Evolutionary conservation across 129 eudicot species (phyloP).

Genomic region (Daucus carota): DNA sequence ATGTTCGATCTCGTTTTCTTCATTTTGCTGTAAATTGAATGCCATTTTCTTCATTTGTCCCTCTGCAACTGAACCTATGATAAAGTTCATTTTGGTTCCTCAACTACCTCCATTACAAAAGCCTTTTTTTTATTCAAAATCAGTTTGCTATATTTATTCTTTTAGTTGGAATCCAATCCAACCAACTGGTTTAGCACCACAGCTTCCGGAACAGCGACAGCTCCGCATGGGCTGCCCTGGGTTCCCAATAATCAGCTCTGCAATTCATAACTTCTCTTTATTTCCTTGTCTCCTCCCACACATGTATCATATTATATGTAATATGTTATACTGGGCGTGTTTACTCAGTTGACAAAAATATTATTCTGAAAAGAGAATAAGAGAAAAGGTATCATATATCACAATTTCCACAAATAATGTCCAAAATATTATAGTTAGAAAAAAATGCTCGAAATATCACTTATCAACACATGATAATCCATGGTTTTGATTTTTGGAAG

Average conservation of each 20-base stretch:
- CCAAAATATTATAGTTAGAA: too few relatives aligned
- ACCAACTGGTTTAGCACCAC: background rate
- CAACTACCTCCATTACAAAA: background rate
- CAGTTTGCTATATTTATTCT: background rate
- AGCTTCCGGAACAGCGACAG: slow-evolving; percentile 6
- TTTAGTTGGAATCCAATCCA: background rate
- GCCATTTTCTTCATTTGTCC: background rate
- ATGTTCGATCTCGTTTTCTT: background rate
- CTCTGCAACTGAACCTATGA: background rate
- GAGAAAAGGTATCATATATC: too few relatives aligned
- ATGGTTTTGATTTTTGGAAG: too few relatives aligned
- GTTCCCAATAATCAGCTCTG: slow-evolving; percentile 5
- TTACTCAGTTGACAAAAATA: background rate
- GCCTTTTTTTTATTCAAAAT: background rate
- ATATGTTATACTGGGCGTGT: background rate
- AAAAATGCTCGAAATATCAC: too few relatives aligned
- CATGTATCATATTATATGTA: background rate
- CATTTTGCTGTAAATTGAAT: too few relatives aligned
- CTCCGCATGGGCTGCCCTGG: slow-evolving; percentile 6
- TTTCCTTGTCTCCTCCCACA: background rate
- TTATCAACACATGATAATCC: too few relatives aligned
- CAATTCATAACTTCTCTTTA: background rate
- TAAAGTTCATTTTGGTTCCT: background rate
- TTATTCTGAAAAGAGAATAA: background rate
- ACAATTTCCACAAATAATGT: too few relatives aligned